These are phyloP conservation scores for Tulasnella sp. DNA, from an alignment of 768 basidiomycete genomes.

Conservation along the genomic window DNA sequence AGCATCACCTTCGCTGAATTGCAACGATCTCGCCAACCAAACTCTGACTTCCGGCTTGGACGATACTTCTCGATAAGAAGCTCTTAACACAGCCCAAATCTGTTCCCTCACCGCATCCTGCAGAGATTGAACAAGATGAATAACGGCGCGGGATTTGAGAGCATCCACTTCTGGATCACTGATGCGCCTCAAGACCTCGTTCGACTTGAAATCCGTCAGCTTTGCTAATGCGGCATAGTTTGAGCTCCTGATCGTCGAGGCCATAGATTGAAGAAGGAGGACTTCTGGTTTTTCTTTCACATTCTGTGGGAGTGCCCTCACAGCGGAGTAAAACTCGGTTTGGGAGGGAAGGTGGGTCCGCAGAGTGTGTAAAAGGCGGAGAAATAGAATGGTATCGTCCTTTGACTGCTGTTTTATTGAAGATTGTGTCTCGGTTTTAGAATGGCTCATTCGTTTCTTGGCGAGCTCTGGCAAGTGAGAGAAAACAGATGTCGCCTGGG, in stretches of 20 bases:
- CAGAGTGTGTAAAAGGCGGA: slow-evolving; percentile 4
- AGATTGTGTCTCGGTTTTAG: neutral
- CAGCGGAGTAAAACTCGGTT: neutral
- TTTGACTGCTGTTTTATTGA: neutral
- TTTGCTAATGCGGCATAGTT: slow-evolving; percentile 1
- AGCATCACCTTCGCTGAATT: neutral
- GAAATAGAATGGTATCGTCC: neutral
- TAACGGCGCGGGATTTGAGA: slow-evolving; percentile 4
- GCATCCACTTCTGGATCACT: too few species aligned
- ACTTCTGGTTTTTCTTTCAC: neutral
- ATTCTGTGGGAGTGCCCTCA: neutral
- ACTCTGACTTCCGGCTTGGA: neutral
- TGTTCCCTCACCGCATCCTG: neutral
- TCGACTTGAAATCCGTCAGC: neutral
- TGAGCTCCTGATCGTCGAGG: slow-evolving; percentile 1
- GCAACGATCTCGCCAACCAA: neutral
- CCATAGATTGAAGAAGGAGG: neutral
- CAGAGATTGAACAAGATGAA: slow-evolving; percentile 1
- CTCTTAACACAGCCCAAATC: neutral
- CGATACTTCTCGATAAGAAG: neutral
- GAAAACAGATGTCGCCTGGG: slow-evolving; percentile 7
- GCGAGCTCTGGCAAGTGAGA: slow-evolving; percentile 4
- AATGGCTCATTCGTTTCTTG: neutral
- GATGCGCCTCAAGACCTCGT: too few species aligned
- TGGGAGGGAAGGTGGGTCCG: slow-evolving; percentile 7